Evolutionary conservation across 1,139 yeast species (phyloP).

Genomic region (Kazachstania sp.): DNA sequence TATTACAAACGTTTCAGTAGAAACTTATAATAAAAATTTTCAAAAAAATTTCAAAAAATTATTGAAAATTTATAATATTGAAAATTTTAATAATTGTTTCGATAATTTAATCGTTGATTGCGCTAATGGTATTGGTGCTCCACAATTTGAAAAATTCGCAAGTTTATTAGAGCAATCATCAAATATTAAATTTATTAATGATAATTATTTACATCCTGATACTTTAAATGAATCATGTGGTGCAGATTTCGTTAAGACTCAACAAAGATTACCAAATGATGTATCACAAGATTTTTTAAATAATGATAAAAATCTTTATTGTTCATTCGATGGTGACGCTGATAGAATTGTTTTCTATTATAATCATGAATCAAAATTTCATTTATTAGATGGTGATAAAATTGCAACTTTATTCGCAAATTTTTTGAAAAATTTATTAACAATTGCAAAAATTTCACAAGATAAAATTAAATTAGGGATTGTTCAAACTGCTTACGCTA

Average conservation of each 20-base stretch:
- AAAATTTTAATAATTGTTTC: conserved; percentile 24
- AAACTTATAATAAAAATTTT: conserved; percentile 39
- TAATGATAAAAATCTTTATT: conserved; percentile 42
- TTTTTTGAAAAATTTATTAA: conserved; percentile 49
- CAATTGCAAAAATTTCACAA: conserved; percentile 33
- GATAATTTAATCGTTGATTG: conserved; percentile 62
- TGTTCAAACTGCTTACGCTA: conserved; percentile 96
- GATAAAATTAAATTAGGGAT: conserved; percentile 57
- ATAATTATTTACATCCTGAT: conserved; percentile 45
- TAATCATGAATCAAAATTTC: conserved; percentile 43
- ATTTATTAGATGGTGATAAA: conserved; percentile 86
- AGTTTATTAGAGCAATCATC: conserved; percentile 20
- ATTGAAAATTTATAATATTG: conserved; percentile 34
- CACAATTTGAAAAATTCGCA: conserved; percentile 50
- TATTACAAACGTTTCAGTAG: conserved; percentile 20
- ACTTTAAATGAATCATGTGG: conserved; percentile 76
- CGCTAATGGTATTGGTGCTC: conserved; percentile 96
- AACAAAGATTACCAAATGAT: conserved; percentile 67
- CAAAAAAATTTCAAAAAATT: conserved; percentile 39
- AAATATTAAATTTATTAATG: conserved; percentile 48
- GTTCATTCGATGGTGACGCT: conserved; percentile 96
- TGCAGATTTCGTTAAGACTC: conserved; percentile 90
- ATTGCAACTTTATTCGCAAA: conserved; percentile 77
- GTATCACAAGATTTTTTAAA: conserved; percentile 26
- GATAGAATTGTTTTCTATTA: conserved; percentile 88